phyloP scores from a whole-genome alignment of 192 early-diverging fungal species.

The Jimgerdemannia flammicorona region DNA sequence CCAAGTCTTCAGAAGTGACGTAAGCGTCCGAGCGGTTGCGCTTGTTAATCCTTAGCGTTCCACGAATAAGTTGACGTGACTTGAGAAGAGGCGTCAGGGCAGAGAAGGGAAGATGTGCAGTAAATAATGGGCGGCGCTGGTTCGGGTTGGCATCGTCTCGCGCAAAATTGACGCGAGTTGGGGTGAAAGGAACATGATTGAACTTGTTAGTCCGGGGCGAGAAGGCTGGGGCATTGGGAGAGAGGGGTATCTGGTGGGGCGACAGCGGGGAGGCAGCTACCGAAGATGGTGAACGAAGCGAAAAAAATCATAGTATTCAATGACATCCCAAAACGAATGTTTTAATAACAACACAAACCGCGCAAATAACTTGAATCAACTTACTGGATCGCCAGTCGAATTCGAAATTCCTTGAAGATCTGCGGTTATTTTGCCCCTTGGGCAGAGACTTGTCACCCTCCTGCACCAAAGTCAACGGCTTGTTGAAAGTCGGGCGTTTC shows the following conservation, averaged over 20 bases:
- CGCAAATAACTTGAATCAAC: neutral
- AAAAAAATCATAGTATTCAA: too few species aligned
- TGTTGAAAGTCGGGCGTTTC: conserved; percentile 29
- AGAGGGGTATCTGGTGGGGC: conserved; percentile 7
- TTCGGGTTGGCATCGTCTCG: conserved; percentile 42
- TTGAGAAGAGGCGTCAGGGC: conserved; percentile 48
- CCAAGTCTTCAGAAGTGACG: conserved; percentile 70
- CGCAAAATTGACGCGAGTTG: conserved; percentile 41
- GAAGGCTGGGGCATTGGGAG: conserved; percentile 1
- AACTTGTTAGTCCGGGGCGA: conserved; percentile 17
- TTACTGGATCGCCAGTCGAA: conserved; percentile 32
- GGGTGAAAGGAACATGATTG: conserved; percentile 37
- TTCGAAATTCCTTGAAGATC: conserved; percentile 38
- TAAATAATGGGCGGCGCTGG: conserved; percentile 49
- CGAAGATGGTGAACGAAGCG: neutral
- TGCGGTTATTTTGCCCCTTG: conserved; percentile 19
- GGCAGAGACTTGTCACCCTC: conserved; percentile 11
- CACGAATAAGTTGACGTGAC: conserved; percentile 56
- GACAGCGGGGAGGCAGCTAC: neutral
- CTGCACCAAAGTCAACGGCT: conserved; percentile 22
- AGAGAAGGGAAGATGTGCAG: conserved; percentile 51
- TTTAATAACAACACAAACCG: too few species aligned
- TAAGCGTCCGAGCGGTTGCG: conserved; percentile 85
- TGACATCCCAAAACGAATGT: too few species aligned
- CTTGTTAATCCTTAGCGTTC: conserved; percentile 82